phyloP scores from a whole-genome alignment of 331 rosid species.

The Phaseolus coccineus region DNA sequence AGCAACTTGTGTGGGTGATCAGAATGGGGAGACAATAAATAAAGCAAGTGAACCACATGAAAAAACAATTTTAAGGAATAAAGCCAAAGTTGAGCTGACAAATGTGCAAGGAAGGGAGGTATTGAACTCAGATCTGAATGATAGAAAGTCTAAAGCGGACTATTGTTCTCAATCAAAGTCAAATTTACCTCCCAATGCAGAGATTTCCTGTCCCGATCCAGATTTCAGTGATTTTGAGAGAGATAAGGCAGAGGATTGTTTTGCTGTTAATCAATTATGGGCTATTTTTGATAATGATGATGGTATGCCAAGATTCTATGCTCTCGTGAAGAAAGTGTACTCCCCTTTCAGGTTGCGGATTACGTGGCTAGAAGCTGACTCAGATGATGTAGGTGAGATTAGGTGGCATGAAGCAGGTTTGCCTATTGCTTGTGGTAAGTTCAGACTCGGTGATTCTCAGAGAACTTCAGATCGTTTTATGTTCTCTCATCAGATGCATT shows the following conservation, averaged over 20 bases:
- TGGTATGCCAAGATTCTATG: constrained; percentile 62
- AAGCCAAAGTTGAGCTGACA: constrained; percentile 37
- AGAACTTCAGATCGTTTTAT: constrained; percentile 36
- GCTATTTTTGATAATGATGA: constrained; percentile 51
- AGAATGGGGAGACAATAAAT: constrained; percentile 39
- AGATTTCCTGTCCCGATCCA: constrained; percentile 53
- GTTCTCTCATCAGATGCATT: constrained; percentile 57
- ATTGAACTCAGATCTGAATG: constrained; percentile 40
- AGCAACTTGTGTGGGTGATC: constrained; percentile 38
- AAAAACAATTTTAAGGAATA: constrained; percentile 36
- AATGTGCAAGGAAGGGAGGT: constrained; percentile 35
- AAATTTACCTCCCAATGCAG: constrained; percentile 25
- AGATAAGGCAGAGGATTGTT: constrained; percentile 50
- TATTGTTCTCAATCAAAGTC: constrained; percentile 36
- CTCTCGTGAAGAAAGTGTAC: constrained; percentile 49
- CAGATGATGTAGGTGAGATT: constrained; percentile 44
- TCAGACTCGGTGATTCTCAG: constrained; percentile 39
- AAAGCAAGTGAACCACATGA: constrained; percentile 29
- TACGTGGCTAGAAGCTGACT: constrained; percentile 55
- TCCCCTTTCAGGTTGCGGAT: constrained; percentile 53
- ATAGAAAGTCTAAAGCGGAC: constrained; percentile 32
- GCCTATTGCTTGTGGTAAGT: constrained; percentile 57
- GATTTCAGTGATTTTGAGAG: constrained; percentile 59
- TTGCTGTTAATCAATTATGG: constrained; percentile 54
- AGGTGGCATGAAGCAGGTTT: constrained; percentile 47